phyloP scores from a whole-genome alignment of 1,284 basidiomycete genomes.

The Malassezia slooffiae region DNA sequence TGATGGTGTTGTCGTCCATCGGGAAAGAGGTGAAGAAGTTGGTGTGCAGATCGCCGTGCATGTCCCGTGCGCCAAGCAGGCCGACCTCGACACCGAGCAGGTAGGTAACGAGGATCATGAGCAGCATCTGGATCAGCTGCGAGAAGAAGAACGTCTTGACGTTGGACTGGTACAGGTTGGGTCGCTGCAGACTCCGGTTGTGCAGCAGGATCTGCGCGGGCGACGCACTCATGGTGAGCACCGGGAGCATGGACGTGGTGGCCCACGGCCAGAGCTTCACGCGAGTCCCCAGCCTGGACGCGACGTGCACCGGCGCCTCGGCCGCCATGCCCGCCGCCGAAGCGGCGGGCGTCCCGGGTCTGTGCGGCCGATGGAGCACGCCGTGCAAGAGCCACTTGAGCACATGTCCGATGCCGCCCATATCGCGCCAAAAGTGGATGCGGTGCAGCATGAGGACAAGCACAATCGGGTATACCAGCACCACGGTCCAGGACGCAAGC shows the following conservation, averaged over 20 bases:
- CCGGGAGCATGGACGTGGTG: slow-evolving; percentile 38
- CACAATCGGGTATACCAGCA: slow-evolving; percentile 32
- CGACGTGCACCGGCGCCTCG: no score
- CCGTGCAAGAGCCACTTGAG: no score
- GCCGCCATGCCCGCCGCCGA: no score
- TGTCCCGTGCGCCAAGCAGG: slow-evolving; percentile 26
- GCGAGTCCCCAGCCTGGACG: no score
- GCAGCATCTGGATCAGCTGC: slow-evolving; percentile 31
- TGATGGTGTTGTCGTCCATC: slow-evolving; percentile 29
- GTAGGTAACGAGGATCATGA: slow-evolving; percentile 24
- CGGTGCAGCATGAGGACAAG: slow-evolving; percentile 25
- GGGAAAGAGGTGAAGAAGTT: slow-evolving; percentile 38
- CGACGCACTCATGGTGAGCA: slow-evolving; percentile 36
- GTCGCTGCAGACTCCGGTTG: slow-evolving; percentile 34
- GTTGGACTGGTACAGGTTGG: slow-evolving; percentile 32
- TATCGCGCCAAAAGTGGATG: slow-evolving; percentile 21
- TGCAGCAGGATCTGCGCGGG: slow-evolving; percentile 43
- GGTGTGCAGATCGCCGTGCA: slow-evolving; percentile 25
- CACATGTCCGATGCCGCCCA: no score
- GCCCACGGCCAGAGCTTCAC: slow-evolving; percentile 25
- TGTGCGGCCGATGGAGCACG: no score
- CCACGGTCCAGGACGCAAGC: slow-evolving; percentile 28
- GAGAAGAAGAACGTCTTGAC: slow-evolving; percentile 36
- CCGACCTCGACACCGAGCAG: slow-evolving; percentile 24
- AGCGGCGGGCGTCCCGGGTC: background rate